phyloP scores from a whole-genome alignment of 148 eudicot genomes.

The Dianthus caryophyllus region DNA sequence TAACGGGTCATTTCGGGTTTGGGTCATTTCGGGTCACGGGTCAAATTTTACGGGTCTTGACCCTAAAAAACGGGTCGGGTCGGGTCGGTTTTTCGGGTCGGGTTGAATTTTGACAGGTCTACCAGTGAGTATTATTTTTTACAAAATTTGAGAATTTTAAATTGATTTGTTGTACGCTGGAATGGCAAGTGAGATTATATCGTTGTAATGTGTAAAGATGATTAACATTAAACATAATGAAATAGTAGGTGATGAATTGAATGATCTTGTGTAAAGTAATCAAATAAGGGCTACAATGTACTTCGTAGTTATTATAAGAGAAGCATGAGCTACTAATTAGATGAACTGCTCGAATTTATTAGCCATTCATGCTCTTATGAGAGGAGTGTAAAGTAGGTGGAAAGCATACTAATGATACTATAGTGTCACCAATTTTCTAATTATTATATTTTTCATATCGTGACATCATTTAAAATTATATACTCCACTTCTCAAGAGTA shows the following conservation, averaged over 20 bases:
- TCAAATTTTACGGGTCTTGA: no score
- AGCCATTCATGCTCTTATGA: background rate
- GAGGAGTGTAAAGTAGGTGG: conserved; percentile 14
- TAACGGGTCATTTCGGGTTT: no score
- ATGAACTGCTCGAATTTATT: background rate
- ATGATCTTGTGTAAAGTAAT: background rate
- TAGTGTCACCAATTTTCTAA: background rate
- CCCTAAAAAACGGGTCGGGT: no score
- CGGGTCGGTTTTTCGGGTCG: no score
- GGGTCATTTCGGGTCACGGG: no score
- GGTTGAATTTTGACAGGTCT: no score
- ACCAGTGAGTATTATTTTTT: no score
- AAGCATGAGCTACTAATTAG: conserved; percentile 7
- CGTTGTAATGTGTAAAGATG: background rate
- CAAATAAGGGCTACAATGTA: conserved; percentile 5
- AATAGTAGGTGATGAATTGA: conserved; percentile 14
- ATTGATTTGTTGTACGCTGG: background rate
- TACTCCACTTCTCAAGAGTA: no score
- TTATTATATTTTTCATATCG: background rate
- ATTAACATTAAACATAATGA: background rate
- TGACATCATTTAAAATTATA: conserved; percentile 7
- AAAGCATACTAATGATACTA: background rate
- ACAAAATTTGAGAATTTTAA: background rate
- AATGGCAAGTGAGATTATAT: conserved; percentile 7
- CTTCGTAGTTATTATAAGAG: background rate